Evolutionary conservation across 805 yeast species (phyloP).

Genomic region (Cyberlindnera americana): DNA sequence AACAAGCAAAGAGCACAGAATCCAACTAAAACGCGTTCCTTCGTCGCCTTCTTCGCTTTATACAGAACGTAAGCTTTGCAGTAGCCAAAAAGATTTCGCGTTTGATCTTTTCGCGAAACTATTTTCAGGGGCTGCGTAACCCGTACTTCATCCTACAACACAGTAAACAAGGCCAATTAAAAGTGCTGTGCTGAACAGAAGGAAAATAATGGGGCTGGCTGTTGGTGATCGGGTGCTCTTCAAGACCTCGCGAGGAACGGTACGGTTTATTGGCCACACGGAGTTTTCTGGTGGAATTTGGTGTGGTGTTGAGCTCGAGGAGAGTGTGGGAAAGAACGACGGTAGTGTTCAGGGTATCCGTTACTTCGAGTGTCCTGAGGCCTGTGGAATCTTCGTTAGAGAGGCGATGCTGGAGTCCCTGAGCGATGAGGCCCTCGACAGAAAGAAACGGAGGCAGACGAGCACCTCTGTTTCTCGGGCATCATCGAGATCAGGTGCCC

Average conservation of each 20-base stretch:
- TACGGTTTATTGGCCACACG: slow-evolving; percentile 50
- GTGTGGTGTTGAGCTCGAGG: slow-evolving; percentile 79
- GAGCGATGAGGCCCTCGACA: background rate
- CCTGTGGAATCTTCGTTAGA: slow-evolving; percentile 48
- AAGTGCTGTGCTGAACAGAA: background rate
- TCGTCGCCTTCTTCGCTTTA: no score
- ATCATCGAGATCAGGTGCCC: background rate
- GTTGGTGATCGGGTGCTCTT: slow-evolving; percentile 20
- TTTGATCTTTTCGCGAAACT: no score
- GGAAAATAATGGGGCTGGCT: background rate
- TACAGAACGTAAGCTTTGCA: no score
- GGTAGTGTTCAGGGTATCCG: slow-evolving; percentile 62
- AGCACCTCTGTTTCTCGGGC: slow-evolving; percentile 4
- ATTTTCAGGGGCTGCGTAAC: no score
- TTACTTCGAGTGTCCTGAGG: slow-evolving; percentile 59
- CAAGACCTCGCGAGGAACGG: slow-evolving; percentile 35
- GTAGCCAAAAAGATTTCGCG: background rate
- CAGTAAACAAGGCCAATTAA: no score
- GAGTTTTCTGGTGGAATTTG: slow-evolving; percentile 63
- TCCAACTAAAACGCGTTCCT: background rate
- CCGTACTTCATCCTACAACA: no score
- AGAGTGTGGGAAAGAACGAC: slow-evolving; percentile 76
- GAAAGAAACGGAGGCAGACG: slow-evolving; percentile 4
- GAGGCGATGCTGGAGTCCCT: slow-evolving; percentile 28
- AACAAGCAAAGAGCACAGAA: background rate